phyloP scores from a whole-genome alignment of 139 green algal species.

The Ostreobium quekettii region DNA sequence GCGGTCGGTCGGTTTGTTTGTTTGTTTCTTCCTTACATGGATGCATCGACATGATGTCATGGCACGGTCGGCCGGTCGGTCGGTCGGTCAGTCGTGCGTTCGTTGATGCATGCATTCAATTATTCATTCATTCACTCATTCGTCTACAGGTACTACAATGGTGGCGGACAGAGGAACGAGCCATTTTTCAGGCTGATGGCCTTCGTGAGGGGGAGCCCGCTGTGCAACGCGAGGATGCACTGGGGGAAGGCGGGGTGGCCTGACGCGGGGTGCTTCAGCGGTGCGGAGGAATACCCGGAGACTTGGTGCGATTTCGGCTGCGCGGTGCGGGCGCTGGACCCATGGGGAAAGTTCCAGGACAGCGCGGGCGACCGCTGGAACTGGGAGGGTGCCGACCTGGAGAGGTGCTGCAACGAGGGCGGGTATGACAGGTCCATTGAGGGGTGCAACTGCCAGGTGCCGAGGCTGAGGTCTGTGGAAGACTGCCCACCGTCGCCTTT shows the following conservation, averaged over 20 bases:
- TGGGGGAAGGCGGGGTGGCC: conserved; percentile 30
- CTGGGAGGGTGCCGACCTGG: conserved; percentile 44
- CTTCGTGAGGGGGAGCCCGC: neutral
- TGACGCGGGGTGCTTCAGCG: conserved; percentile 41
- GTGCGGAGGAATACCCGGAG: conserved; percentile 36
- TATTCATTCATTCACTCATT: neutral
- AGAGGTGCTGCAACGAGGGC: conserved; percentile 29
- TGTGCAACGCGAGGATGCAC: neutral
- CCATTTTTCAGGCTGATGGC: conserved; percentile 2
- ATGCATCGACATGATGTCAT: too few species aligned
- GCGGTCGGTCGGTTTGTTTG: too few species aligned
- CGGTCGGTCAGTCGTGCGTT: too few species aligned
- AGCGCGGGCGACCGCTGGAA: conserved; percentile 33
- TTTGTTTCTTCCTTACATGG: too few species aligned
- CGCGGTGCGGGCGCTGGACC: conserved; percentile 40
- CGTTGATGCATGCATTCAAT: conserved; percentile 3
- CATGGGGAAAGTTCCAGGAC: conserved; percentile 35
- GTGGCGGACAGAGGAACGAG: neutral
- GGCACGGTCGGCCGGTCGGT: too few species aligned
- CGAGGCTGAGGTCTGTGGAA: conserved; percentile 4
- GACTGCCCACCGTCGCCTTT: conserved; percentile 39
- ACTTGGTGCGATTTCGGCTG: conserved; percentile 44
- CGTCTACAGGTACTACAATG: neutral
- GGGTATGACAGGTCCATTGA: neutral
- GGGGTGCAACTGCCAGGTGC: conserved; percentile 37